phyloP scores from a whole-genome alignment of 176 grass and related monocot genomes.

The Musa schizocarpa region DNA sequence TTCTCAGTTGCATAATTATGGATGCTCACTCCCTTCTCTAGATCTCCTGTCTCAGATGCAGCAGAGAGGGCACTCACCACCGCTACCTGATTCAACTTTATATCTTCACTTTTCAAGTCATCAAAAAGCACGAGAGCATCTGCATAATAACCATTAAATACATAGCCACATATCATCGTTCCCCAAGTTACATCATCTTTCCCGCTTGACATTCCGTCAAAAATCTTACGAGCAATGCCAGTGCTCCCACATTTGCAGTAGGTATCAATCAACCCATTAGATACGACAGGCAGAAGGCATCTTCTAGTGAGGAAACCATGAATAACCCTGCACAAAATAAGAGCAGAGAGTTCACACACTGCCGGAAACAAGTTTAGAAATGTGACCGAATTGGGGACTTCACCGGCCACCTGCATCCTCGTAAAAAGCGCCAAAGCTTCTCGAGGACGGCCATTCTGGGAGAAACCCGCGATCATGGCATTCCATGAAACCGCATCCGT shows the following conservation, averaged over 20 bases:
- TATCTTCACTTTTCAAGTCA: constrained; percentile 21
- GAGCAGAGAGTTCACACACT: constrained; percentile 31
- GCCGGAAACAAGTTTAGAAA: constrained; percentile 55
- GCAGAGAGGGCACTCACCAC: constrained; percentile 61
- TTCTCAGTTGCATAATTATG: constrained; percentile 34
- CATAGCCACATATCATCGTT: constrained; percentile 65
- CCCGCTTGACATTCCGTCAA: constrained; percentile 38
- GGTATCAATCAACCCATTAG: constrained; percentile 49
- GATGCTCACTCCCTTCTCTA: constrained; percentile 33
- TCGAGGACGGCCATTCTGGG: constrained; percentile 18
- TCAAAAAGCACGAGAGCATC: constrained; percentile 54
- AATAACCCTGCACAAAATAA: constrained; percentile 34
- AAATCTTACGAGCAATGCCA: constrained; percentile 32
- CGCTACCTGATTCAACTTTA: constrained; percentile 41
- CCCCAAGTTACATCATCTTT: constrained; percentile 68
- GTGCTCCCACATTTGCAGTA: constrained; percentile 49
- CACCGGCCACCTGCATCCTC: constrained; percentile 34
- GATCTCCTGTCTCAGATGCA: constrained; percentile 48
- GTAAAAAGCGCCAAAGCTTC: constrained; percentile 45
- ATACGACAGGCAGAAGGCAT: constrained; percentile 29
- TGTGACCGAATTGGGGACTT: constrained; percentile 49
- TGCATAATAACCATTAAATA: constrained; percentile 36
- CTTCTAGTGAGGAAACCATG: constrained; percentile 47
- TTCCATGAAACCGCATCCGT: constrained; percentile 64
- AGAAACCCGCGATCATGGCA: constrained; percentile 45